A percentile compares a stretch with the other conserved stretches of the same genome.
Evolutionary conservation across 495 filamentous ascomycete genomes (phyloP).

Genomic region (Talaromyces wortmannii): DNA sequence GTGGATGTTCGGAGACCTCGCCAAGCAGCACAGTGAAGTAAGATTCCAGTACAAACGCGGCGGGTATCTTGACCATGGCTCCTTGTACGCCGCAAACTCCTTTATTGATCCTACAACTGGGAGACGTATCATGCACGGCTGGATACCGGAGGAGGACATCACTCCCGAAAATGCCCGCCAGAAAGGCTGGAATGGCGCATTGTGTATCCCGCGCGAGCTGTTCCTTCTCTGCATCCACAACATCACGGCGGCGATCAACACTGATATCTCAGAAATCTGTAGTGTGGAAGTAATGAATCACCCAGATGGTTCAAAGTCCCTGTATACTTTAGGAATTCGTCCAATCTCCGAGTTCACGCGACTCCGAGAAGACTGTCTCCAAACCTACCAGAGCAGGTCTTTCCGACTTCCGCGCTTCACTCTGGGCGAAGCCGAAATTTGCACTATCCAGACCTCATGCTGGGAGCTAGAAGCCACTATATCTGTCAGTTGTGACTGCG

Average conservation of each 20-base stretch:
- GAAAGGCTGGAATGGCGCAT: slow-evolving; percentile 10
- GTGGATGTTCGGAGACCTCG: slow-evolving; percentile 12
- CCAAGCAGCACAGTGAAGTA: neutral
- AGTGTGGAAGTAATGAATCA: neutral
- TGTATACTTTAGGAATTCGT: neutral
- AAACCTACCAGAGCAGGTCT: neutral
- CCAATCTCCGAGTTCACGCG: neutral
- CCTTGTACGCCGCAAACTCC: slow-evolving; percentile 12
- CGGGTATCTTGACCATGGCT: slow-evolving; percentile 11
- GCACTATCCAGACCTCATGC: neutral
- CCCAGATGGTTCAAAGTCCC: neutral
- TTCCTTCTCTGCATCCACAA: neutral
- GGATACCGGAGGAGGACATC: slow-evolving; percentile 13
- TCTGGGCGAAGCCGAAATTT: neutral
- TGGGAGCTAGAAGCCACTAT: neutral
- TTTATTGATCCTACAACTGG: slow-evolving; percentile 8
- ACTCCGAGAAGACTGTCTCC: neutral
- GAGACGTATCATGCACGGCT: slow-evolving; percentile 8
- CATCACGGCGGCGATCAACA: neutral
- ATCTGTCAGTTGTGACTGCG: neutral
- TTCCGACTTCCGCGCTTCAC: neutral
- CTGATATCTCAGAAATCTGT: neutral
- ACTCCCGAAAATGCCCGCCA: slow-evolving; percentile 7
- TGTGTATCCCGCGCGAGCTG: slow-evolving; percentile 11
- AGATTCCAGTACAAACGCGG: slow-evolving; percentile 3